phyloP scores from a whole-genome alignment of 768 basidiomycete species.

The Rhizopogon salebrosus region DNA sequence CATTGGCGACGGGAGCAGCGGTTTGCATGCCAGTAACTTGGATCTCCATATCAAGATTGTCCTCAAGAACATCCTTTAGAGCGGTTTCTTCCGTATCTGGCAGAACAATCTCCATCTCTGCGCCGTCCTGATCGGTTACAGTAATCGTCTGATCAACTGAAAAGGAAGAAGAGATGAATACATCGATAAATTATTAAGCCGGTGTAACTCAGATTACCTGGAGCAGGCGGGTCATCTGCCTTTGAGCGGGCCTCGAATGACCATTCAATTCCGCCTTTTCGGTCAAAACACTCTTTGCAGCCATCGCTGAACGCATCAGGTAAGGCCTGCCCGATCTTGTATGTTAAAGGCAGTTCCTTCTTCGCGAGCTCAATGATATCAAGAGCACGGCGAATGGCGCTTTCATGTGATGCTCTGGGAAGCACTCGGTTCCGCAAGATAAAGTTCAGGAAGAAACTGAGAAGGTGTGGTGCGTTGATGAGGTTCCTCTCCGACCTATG shows the following conservation, averaged over 20 bases:
- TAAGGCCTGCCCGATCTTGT: slow-evolving; percentile 31
- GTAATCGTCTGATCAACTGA: slow-evolving; percentile 10
- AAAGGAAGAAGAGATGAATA: slow-evolving; percentile 3
- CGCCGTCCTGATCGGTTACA: slow-evolving; percentile 15
- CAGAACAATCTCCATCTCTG: slow-evolving; percentile 11
- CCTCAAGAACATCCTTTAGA: slow-evolving; percentile 25
- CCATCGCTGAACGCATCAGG: slow-evolving; percentile 45
- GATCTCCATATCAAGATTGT: slow-evolving; percentile 17
- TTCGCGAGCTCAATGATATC: slow-evolving; percentile 35
- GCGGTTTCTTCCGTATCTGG: slow-evolving; percentile 18
- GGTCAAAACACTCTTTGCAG: slow-evolving; percentile 46
- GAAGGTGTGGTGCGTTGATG: slow-evolving; percentile 44
- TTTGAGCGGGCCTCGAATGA: slow-evolving; percentile 4
- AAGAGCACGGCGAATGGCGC: slow-evolving; percentile 41
- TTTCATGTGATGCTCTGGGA: slow-evolving; percentile 41
- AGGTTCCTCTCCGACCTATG: slow-evolving; percentile 46
- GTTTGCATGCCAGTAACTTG: slow-evolving; percentile 4
- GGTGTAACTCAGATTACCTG: slow-evolving; percentile 6
- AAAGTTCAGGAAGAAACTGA: slow-evolving; percentile 58
- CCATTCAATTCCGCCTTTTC: slow-evolving; percentile 37
- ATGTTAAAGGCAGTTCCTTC: slow-evolving; percentile 39
- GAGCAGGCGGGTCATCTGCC: background rate
- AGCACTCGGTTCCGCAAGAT: slow-evolving; percentile 53
- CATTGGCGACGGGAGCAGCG: background rate
- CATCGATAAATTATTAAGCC: background rate